Percentiles rank a stretch among this genome's conserved stretches.
Evolutionary conservation across 352 stramenopile species (phyloP).

Genomic region (Elongisporangium undulatum): DNA sequence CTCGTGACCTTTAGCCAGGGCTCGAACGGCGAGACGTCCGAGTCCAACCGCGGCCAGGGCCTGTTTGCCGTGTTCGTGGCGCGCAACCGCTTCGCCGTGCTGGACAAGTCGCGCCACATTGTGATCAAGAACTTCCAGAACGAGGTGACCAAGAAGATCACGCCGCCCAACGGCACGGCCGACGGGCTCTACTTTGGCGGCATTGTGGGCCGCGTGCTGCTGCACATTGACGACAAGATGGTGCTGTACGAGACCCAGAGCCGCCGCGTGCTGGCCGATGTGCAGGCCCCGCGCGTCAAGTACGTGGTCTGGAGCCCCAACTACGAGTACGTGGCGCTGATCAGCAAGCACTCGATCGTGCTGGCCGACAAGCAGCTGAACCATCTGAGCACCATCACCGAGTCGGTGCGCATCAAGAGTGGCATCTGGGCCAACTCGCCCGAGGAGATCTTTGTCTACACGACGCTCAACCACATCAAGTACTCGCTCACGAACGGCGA

Average conservation of each 20-base stretch:
- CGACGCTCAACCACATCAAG: conserved; percentile 95
- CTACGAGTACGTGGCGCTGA: conserved; percentile 95
- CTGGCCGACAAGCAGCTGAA: conserved; percentile 98
- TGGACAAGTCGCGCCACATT: conserved; percentile 97
- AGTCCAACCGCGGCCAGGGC: conserved; percentile 93
- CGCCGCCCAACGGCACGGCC: conserved; percentile 92
- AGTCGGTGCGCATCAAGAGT: conserved; percentile 96
- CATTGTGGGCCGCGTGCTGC: conserved; percentile 95
- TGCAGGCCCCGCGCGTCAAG: conserved; percentile 96
- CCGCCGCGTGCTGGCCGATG: conserved; percentile 93
- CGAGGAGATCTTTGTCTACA: conserved; percentile 97
- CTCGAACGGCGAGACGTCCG: conserved; percentile 73
- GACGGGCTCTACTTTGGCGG: conserved; percentile 97
- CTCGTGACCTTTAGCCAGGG: conserved; percentile 92
- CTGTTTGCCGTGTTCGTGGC: conserved; percentile 96
- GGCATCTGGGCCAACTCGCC: conserved; percentile 90
- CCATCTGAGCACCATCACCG: conserved; percentile 95
- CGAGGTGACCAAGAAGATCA: conserved; percentile 97
- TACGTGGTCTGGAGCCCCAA: conserved; percentile 97
- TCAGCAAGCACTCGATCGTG: conserved; percentile 97
- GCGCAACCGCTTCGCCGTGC: conserved; percentile 96
- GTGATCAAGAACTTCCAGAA: conserved; percentile 99
- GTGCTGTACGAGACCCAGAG: conserved; percentile 98
- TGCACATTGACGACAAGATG: conserved; percentile 96
- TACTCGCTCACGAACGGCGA: conserved; percentile 92